phyloP scores from a whole-genome alignment of 257 asterid genomes.

The Striga asiatica region DNA sequence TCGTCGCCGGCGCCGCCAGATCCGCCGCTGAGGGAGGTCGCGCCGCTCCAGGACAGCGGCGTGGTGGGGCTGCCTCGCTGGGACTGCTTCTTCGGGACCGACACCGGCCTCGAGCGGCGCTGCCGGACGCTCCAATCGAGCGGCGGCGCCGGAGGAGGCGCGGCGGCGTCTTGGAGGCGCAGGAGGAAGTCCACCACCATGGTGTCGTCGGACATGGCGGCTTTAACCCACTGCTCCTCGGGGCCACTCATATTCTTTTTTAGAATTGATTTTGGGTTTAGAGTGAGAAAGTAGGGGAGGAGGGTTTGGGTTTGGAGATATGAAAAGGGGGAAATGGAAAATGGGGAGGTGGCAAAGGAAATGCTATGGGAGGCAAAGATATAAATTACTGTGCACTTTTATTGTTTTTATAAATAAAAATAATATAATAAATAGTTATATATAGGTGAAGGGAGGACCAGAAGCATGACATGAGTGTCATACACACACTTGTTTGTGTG shows the following conservation, averaged over 20 bases:
- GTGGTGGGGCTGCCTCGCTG: conserved; percentile 55
- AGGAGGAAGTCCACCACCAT: conserved; percentile 58
- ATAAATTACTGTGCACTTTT: background rate
- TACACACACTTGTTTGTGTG: conserved; percentile 9
- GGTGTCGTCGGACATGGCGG: conserved; percentile 46
- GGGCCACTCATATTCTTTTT: conserved; percentile 27
- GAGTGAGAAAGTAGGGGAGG: conserved; percentile 13
- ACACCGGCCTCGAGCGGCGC: conserved; percentile 44
- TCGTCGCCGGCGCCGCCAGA: conserved; percentile 33
- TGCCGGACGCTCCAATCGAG: conserved; percentile 66
- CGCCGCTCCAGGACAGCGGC: conserved; percentile 71
- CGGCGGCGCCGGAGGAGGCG: conserved; percentile 6
- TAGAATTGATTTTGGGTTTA: background rate
- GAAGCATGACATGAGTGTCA: conserved; percentile 35
- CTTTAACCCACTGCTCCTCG: conserved; percentile 44
- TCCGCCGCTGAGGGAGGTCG: conserved; percentile 46
- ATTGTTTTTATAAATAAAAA: background rate
- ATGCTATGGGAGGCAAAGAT: conserved; percentile 30
- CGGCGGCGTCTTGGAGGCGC: conserved; percentile 16
- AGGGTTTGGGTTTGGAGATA: conserved; percentile 13
- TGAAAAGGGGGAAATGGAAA: conserved; percentile 2
- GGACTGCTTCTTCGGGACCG: conserved; percentile 21
- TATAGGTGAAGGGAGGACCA: conserved; percentile 28
- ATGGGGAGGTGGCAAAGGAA: conserved; percentile 47
- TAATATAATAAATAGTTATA: conserved; percentile 11